A percentile compares a stretch with the other conserved stretches of the same genome.
phyloP scores from a whole-genome alignment of 345 rosid genomes.

The Citrus maxima region DNA sequence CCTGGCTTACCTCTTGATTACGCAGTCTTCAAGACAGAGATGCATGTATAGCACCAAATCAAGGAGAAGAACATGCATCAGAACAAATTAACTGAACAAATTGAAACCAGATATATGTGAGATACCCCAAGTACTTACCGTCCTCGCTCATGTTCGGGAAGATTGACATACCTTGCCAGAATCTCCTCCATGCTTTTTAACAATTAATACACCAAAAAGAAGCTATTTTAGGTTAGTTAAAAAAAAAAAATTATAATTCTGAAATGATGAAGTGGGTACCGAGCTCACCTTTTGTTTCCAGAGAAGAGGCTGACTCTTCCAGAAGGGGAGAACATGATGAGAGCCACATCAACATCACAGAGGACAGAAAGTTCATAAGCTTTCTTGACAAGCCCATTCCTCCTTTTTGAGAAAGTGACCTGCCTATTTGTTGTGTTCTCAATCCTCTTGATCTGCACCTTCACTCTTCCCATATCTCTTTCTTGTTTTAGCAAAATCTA shows the following conservation, averaged over 20 bases:
- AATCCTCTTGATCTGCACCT: slow-evolving; percentile 47
- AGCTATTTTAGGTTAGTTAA: background rate
- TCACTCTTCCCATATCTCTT: slow-evolving; percentile 46
- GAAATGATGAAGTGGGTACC: background rate
- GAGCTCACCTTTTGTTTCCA: slow-evolving; percentile 44
- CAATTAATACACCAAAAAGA: background rate
- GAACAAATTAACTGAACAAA: background rate
- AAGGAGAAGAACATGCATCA: background rate
- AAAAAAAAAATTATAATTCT: too few species aligned
- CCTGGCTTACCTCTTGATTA: slow-evolving; percentile 27
- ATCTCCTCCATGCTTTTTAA: slow-evolving; percentile 49
- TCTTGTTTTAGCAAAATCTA: background rate
- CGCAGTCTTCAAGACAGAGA: slow-evolving; percentile 14
- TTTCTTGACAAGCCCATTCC: slow-evolving; percentile 55
- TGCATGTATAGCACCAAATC: background rate
- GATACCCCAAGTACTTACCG: slow-evolving; percentile 21
- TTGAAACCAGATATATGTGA: too few species aligned
- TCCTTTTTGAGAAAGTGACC: slow-evolving; percentile 44
- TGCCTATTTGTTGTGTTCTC: slow-evolving; percentile 50
- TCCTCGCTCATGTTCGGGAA: slow-evolving; percentile 46
- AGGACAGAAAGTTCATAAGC: slow-evolving; percentile 61
- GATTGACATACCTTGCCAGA: slow-evolving; percentile 34
- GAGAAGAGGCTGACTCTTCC: slow-evolving; percentile 52
- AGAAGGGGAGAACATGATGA: slow-evolving; percentile 62
- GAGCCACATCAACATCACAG: slow-evolving; percentile 61